Percentiles rank a stretch among this genome's conserved stretches.
These are phyloP conservation scores for Gaertneriomyces semiglobifer DNA, from an alignment of 192 early-diverging fungal genomes.

Conservation along the genomic window DNA sequence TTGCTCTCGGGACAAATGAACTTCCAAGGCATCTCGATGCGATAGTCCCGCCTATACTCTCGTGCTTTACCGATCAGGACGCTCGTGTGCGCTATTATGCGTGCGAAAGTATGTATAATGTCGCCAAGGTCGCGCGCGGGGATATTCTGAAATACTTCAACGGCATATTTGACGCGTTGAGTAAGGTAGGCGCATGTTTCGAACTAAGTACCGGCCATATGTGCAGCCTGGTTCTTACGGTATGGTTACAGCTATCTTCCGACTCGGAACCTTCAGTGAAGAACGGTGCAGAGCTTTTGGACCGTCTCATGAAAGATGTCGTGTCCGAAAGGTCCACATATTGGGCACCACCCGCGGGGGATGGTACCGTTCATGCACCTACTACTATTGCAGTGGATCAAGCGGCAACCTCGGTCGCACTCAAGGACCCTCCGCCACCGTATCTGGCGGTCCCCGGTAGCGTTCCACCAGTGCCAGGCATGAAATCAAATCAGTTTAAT, in stretches of 20 bases:
- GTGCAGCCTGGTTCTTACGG: not conserved
- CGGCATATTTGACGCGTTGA: conserved; percentile 94
- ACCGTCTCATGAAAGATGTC: conserved; percentile 95
- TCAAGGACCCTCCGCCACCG: conserved; percentile 25
- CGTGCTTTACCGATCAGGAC: conserved; percentile 90
- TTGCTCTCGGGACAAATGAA: conserved; percentile 76
- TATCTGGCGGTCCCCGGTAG: conserved; percentile 32
- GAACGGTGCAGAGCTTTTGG: conserved; percentile 89
- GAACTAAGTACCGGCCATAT: not conserved
- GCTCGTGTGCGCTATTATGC: conserved; percentile 95
- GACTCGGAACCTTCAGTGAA: conserved; percentile 91
- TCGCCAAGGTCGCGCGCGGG: conserved; percentile 90
- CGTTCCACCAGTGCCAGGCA: conserved; percentile 28
- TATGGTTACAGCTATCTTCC: conserved; percentile 61
- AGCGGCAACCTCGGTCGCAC: conserved; percentile 6
- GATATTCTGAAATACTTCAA: conserved; percentile 90
- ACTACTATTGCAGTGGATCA: not conserved
- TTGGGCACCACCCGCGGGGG: conserved; percentile 46
- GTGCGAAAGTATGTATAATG: conserved; percentile 97
- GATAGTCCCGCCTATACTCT: conserved; percentile 91
- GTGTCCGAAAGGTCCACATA: conserved; percentile 84
- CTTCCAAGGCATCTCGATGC: conserved; percentile 55
- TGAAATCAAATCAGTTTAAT: conserved; percentile 65
- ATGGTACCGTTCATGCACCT: conserved; percentile 16
- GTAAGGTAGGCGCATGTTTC: conserved; percentile 59